Percentiles rank a stretch among this genome's conserved stretches.
These are phyloP conservation scores for Calocera viscosa DNA, from an alignment of 768 basidiomycete species.

Conservation along the genomic window DNA sequence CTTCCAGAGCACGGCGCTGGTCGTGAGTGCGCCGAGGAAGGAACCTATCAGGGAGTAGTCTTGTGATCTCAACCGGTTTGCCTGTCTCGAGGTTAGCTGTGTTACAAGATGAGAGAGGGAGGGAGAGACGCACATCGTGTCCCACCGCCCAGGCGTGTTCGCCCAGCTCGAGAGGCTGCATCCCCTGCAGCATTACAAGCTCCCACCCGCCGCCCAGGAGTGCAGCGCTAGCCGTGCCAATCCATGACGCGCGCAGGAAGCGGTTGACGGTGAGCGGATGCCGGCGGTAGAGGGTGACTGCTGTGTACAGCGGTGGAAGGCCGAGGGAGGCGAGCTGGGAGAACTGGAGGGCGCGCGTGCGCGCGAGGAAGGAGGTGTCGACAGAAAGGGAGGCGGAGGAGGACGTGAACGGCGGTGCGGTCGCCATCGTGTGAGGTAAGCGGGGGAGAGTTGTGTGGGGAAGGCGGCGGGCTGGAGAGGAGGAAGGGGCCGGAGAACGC, in stretches of 20 bases:
- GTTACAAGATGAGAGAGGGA: neutral
- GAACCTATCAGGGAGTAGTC: conserved; percentile 1
- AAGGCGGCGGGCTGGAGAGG: neutral
- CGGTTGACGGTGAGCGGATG: neutral
- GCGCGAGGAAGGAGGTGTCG: neutral
- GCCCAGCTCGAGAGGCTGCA: neutral
- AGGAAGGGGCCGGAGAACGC: neutral
- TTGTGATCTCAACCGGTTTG: neutral
- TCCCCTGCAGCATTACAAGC: neutral
- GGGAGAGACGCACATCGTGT: neutral
- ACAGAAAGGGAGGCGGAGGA: neutral
- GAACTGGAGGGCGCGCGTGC: neutral
- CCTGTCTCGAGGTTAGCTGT: neutral
- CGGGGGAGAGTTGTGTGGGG: neutral
- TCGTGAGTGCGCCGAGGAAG: neutral
- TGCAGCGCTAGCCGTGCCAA: neutral
- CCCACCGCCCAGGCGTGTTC: neutral
- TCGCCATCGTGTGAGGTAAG: neutral
- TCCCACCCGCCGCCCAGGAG: neutral
- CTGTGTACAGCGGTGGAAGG: neutral
- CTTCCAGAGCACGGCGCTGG: neutral
- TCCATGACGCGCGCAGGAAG: neutral
- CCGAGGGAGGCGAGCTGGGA: neutral
- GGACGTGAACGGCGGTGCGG: neutral
- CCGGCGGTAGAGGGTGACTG: neutral